Conservation (phyloP, 2,329 filamentous ascomycete species). For the Thermochaetoides dissita region DNA sequence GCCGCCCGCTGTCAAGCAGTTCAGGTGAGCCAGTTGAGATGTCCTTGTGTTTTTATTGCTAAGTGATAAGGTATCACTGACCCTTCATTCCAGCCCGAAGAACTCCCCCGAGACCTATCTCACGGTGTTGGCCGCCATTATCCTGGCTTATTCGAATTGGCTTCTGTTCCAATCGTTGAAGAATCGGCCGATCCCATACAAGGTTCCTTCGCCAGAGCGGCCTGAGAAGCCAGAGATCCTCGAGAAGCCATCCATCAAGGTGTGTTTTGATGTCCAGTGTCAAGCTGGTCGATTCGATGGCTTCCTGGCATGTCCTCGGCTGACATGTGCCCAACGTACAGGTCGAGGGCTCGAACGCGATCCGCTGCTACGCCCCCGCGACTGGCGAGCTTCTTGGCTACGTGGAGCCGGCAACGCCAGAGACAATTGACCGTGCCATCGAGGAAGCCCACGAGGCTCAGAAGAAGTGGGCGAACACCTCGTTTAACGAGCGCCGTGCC, state of each 20-base stretch:
- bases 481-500: slow-evolving; percentile 60
- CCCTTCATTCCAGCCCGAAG: background rate
- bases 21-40: slow-evolving; percentile 4
- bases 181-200: slow-evolving; percentile 39
- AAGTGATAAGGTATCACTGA: slow-evolving; percentile 1
- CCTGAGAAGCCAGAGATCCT: slow-evolving; percentile 44
- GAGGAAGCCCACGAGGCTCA: slow-evolving; percentile 63
- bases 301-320: background rate
- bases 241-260: slow-evolving; percentile 47
- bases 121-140: no score
- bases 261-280: slow-evolving; percentile 14
- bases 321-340: no score
- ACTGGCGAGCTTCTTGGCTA: slow-evolving; percentile 72
- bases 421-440: slow-evolving; percentile 67
- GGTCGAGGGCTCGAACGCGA: slow-evolving; percentile 24
- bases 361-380: slow-evolving; percentile 80
- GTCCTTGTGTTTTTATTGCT: background rate
- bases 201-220: slow-evolving; percentile 46
- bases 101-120: no score
- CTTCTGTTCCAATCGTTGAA: no score
- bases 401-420: slow-evolving; percentile 61
- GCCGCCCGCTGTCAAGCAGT: slow-evolving; percentile 5
- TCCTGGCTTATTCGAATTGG: no score
- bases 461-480: slow-evolving; percentile 60
- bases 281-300: no score